Evolutionary conservation across 257 asterid species (phyloP), one percentile per base, ranked within the genome.

Genomic region (Solanum arcanum): DNA sequence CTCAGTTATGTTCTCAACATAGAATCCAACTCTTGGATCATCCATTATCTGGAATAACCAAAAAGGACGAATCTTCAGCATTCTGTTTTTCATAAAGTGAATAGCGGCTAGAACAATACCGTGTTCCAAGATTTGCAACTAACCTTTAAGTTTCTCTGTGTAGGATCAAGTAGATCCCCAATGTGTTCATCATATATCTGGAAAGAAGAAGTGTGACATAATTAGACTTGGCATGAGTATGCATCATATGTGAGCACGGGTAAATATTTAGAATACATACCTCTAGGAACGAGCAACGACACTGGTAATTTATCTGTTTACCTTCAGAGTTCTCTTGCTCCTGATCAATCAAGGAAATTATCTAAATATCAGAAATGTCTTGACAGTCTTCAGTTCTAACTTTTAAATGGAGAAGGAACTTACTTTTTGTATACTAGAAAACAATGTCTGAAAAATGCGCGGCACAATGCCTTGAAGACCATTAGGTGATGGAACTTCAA

Each of bases 271-370:
- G 47, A 44, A 39, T 62, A 29, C 88, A 85, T 90, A 96, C 99
- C 99, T 97, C 99, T 35, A 97, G 96, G 87, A 97, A 97, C 12
- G 99, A 96, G 94, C 99, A 97, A 39, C 99, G 98, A 82, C 98
- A 97, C 89, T 95, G 99, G 89, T 94, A 95, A 90, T 93, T 94
- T 62, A 90, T 91, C 91, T 91, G 95, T 86, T 91, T 95, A 84
- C 93, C 98, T 56, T 91, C 93, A 66, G 92, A 77, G 92, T 89
- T 93, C 88, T 92, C 96, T 88, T 94, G 96, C 86, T 96, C 98
- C 99, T 97, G 23, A 86, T 44, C 33, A 78, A 73, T 62, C 87
- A 70, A 74, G 89, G 80, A 82, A 83, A 83, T n/a, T 75, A 78
- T 44, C 84, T 5, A 21, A 47, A 12, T 70, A 75, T 83, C 33